Base-by-base conservation (phyloP, 2,329 filamentous ascomycete genomes). In the Botryotinia calthae region DNA sequence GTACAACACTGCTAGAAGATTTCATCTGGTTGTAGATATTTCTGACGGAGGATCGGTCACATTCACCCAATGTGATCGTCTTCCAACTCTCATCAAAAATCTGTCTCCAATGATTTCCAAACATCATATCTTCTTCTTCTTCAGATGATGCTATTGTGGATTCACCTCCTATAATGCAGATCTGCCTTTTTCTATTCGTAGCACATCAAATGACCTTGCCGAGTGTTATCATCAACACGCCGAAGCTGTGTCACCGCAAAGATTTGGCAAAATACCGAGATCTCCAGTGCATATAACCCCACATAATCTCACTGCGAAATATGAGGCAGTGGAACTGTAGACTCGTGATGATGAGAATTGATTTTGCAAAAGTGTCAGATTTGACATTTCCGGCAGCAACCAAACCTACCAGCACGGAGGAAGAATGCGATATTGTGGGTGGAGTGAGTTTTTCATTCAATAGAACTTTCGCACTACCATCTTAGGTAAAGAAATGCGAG, bases 191-290 rank as follows among this genome's bases (percentile, higher is more conserved):
- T 40, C 18, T n/a, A 18, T 51, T 66, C 4, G 46, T 54, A n/a
- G 14, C 64, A 66, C 14, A 18, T 54, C 64, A 66, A 46, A 66
- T 51, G 46, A 66, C 31, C 22, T 51, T 66, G 34, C 31, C 64
- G 31, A 66, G n/a, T 40, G 25, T 20, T 34, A 54, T 54, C 64
- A 54, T 34, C 31, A 51, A 28, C 20, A 54, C 31, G 16, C 64
- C 18, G 14, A 54, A 25, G 31, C 44, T 31, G 22, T 40, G 14
- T 7, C 48, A 67, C 64, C 37, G 34, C 64, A 67, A 16, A 34
- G 54, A 40, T 22, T 20, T 28, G 25, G 56, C 25, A 28, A 16
- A 56, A 56, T 67, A 56, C 34, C 46, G 46, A 54, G 64, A 67
- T 67, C 64, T 54, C 5, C 46, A 56, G 25, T 67, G 64, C 64